These are phyloP conservation scores for Straminergon stramineum DNA, from an alignment of 225 moss, liverwort and hornwort species.

Conservation along the genomic window DNA sequence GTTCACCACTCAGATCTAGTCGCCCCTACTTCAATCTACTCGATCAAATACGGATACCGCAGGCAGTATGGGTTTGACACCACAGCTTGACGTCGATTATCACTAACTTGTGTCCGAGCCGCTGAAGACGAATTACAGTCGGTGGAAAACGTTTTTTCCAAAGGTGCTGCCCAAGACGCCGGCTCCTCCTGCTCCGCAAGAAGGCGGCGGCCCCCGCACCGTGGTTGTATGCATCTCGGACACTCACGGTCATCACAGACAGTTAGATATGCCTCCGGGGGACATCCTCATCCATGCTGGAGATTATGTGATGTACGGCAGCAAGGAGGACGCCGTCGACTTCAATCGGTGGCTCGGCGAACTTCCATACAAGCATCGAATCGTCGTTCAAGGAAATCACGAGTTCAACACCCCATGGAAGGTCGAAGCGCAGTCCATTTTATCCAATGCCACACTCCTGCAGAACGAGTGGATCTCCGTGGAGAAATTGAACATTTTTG, in stretches of 20 bases:
- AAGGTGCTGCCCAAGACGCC: neutral
- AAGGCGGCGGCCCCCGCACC: neutral
- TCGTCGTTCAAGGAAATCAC: neutral
- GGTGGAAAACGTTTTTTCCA: neutral
- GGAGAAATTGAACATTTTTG: neutral
- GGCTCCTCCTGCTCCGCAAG: neutral
- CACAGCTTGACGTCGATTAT: neutral
- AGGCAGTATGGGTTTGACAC: neutral
- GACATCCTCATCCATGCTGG: conserved; percentile 1
- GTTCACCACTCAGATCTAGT: neutral
- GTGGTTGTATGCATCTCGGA: neutral
- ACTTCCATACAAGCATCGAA: neutral
- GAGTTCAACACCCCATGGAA: neutral
- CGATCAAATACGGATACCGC: no score
- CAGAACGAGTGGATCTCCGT: neutral
- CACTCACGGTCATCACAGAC: neutral
- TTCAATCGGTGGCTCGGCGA: neutral
- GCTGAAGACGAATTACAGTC: neutral
- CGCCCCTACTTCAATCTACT: neutral
- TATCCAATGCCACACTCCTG: neutral
- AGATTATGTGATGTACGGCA: neutral
- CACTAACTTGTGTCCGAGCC: neutral
- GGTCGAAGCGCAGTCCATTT: neutral
- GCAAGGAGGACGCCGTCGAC: neutral
- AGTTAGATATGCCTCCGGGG: neutral